phyloP scores from a whole-genome alignment of 805 yeast species.

The Diddensiella santjacobensis region DNA sequence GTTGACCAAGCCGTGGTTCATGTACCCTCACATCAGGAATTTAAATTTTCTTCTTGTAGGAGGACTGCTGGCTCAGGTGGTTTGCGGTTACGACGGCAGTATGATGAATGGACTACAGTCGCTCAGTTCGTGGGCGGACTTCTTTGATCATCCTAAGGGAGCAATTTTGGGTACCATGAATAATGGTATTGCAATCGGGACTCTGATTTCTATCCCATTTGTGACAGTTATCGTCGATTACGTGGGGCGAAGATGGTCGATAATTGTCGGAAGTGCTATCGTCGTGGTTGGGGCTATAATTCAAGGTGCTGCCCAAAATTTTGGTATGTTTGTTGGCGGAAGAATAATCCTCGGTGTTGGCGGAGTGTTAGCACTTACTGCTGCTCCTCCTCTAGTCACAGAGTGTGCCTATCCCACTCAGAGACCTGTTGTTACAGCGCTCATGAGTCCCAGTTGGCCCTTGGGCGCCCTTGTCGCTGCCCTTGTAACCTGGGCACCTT shows the following conservation, averaged over 20 bases:
- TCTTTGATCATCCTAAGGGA: conserved; percentile 18
- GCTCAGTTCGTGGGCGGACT: conserved; percentile 21
- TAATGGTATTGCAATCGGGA: conserved; percentile 44
- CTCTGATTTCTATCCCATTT: conserved; percentile 63
- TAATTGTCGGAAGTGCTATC: conserved; percentile 50
- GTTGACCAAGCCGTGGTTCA: conserved; percentile 17
- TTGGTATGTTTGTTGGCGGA: conserved; percentile 65
- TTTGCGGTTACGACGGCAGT: conserved; percentile 20
- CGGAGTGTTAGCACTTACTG: conserved; percentile 66
- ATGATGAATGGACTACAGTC: conserved; percentile 20
- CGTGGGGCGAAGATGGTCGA: conserved; percentile 58
- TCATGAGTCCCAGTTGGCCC: conserved; percentile 63
- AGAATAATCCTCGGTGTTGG: conserved; percentile 69
- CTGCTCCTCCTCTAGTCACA: conserved; percentile 6
- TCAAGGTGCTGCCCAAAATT: conserved; percentile 38
- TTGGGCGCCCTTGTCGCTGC: conserved; percentile 72
- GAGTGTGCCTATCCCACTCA: conserved; percentile 15
- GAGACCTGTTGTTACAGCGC: conserved; percentile 10
- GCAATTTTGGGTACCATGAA: conserved; percentile 15
- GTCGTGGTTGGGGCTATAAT: conserved; percentile 57
- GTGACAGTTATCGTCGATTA: conserved; percentile 58
- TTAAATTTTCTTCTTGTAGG: conserved; percentile 16
- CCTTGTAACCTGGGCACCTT: conserved; percentile 70
- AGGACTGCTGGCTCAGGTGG: conserved; percentile 12
- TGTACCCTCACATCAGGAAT: conserved; percentile 12